Evolutionary conservation across 176 grass and related monocot genomes (phyloP), one percentile per base, ranked within the genome.

Genomic region (Carex pumila): DNA sequence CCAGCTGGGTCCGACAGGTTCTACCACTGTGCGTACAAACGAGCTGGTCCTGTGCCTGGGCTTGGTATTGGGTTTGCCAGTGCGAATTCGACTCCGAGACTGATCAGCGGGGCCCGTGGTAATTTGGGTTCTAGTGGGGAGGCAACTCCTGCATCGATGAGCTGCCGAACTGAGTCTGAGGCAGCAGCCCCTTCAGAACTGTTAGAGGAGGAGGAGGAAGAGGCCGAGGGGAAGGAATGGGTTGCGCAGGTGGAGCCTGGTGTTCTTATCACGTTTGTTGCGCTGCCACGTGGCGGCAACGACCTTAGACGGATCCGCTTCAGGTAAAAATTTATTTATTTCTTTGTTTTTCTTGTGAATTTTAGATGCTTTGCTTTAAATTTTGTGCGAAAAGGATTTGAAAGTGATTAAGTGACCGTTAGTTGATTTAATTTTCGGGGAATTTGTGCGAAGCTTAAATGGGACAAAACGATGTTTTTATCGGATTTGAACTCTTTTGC

Each of bases 251-350:
- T 99, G 4, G 96, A 99, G 87, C 93, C 93, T 5, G 96, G 96
- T 1, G 93, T 99, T 67, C 93, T 95, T 74, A 99, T 99, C 88
- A 99, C 96, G 25, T 99, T 99, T 86, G 83, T 95, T 47, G 89
- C 93, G 0, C 84, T 96, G 84, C 85, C 91, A 10, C 88, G 91
- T n/a, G 97, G 97, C 55, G 97, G 97, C 30, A 99, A 99, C 81
- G 91, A 99, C 55, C 91, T 99, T 39, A 92, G 92, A 58, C 94
- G 93, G 81, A 99, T 99, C 86, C 88, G 97, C 4, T 99, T 99
- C 97, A 96, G 97, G 97, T 99, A 41, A 71, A 82, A 21, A 62
- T 80, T 90, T 88, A 19, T 83, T 17, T 17, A 55, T 69, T 32
- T 83, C 7, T 15, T 25, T 29, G 1, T 50, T 29, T 43, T 62